phyloP scores from a whole-genome alignment of 352 stramenopile species.

The Phytophthora kernoviae region DNA sequence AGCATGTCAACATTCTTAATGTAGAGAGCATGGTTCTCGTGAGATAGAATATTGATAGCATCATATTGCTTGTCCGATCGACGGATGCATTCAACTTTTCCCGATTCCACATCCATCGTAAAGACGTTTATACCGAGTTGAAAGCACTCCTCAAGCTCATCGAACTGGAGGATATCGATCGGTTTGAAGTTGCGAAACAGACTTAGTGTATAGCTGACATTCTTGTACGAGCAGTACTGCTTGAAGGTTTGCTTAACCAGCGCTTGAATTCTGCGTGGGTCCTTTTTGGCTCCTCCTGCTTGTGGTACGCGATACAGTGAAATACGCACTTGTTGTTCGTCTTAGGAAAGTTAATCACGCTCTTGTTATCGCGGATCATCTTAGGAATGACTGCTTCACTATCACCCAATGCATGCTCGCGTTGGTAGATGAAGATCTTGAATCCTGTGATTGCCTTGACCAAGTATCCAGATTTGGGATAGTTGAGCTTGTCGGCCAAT shows the following conservation, averaged over 20 bases:
- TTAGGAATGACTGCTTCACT: too few species aligned
- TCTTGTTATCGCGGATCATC: too few species aligned
- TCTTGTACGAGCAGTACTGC: constrained; percentile 1
- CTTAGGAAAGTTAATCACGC: too few species aligned
- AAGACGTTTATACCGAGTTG: background rate
- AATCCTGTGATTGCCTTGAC: too few species aligned
- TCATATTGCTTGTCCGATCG: background rate
- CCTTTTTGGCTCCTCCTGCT: background rate
- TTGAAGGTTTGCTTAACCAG: background rate
- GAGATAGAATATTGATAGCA: background rate
- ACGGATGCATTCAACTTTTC: background rate
- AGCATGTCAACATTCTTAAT: too few species aligned
- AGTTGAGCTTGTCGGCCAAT: too few species aligned
- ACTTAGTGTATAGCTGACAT: background rate
- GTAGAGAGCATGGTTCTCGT: too few species aligned
- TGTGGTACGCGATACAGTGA: too few species aligned
- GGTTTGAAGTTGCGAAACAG: background rate
- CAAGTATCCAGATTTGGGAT: too few species aligned
- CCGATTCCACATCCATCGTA: background rate
- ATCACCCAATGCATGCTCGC: too few species aligned
- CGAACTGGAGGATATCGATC: background rate
- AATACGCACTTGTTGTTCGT: too few species aligned
- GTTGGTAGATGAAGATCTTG: too few species aligned
- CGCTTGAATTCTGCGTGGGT: background rate
- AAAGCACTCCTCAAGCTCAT: background rate